Evolutionary conservation across 768 basidiomycete genomes (phyloP).

Genomic region (Russula sp.): DNA sequence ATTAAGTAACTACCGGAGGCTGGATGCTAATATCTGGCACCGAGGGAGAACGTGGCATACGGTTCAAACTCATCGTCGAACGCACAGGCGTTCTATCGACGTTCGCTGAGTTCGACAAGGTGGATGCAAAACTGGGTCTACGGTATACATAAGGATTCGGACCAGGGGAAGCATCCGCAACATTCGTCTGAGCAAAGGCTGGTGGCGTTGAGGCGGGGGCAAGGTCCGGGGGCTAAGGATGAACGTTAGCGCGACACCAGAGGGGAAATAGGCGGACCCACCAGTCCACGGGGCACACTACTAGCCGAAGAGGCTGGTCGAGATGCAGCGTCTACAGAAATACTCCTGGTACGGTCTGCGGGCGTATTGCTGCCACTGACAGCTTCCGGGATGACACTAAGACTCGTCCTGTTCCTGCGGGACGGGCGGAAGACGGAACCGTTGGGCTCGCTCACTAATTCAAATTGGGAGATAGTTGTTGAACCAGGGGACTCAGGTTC

Average conservation of each 20-base stretch:
- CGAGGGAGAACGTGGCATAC: slow-evolving; percentile 15
- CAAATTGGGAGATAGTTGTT: slow-evolving; percentile 25
- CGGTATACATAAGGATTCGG: slow-evolving; percentile 14
- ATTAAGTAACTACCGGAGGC: slow-evolving; percentile 16
- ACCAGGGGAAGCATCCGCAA: not conserved
- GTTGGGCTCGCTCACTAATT: slow-evolving; percentile 22
- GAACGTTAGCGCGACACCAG: not conserved
- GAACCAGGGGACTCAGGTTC: slow-evolving; percentile 22
- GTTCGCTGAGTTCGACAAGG: slow-evolving; percentile 12
- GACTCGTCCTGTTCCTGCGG: slow-evolving; percentile 13
- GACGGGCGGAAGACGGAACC: slow-evolving; percentile 15
- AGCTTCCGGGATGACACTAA: slow-evolving; percentile 20
- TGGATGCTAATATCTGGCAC: slow-evolving; percentile 13
- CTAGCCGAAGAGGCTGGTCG: slow-evolving; percentile 13
- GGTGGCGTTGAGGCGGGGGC: slow-evolving; percentile 2
- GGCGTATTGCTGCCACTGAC: slow-evolving; percentile 22
- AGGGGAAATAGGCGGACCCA: not conserved
- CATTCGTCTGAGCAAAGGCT: not conserved
- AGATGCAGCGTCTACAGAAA: slow-evolving; percentile 11
- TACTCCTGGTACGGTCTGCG: slow-evolving; percentile 15
- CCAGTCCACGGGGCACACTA: slow-evolving; percentile 5
- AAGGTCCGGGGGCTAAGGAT: not conserved
- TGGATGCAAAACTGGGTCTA: slow-evolving; percentile 21
- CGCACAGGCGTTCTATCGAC: slow-evolving; percentile 10
- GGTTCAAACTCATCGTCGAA: slow-evolving; percentile 16